Conservation (phyloP, 1,284 basidiomycete genomes). For the Thelephora terrestris region DNA sequence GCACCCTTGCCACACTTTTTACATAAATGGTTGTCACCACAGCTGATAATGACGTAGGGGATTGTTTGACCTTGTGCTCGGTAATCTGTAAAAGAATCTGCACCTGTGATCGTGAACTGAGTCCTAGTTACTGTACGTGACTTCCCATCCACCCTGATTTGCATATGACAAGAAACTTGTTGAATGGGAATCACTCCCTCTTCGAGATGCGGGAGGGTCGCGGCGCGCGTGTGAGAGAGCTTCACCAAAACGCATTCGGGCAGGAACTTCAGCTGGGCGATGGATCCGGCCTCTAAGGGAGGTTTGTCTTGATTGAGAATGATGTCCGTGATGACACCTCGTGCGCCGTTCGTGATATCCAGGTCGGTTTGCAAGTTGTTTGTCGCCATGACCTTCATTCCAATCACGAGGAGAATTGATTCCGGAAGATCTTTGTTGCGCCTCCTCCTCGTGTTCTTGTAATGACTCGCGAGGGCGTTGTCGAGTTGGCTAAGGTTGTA, state of each 20-base stretch:
- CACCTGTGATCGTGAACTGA: constrained; percentile 21
- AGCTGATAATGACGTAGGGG: constrained; percentile 19
- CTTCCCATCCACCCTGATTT: constrained; percentile 3
- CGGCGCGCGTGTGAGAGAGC: constrained; percentile 17
- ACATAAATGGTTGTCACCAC: too few species aligned
- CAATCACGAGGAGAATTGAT: constrained; percentile 24
- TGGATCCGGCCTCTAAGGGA: constrained; percentile 8
- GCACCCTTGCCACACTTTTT: too few species aligned
- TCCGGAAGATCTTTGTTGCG: too few species aligned
- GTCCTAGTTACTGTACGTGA: constrained; percentile 5
- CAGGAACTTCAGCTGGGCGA: constrained; percentile 16
- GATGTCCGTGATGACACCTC: constrained; percentile 25
- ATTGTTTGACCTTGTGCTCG: constrained; percentile 24
- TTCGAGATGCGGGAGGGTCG: constrained; percentile 17
- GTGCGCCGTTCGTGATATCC: too few species aligned
- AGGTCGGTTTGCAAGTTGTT: constrained; percentile 30
- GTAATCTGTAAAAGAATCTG: constrained; percentile 27
- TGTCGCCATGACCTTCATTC: constrained; percentile 34
- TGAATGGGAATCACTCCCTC: constrained; percentile 20
- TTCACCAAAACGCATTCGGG: constrained; percentile 27
- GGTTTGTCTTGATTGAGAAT: constrained; percentile 20
- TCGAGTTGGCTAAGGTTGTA: too few species aligned
- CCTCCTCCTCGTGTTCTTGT: too few species aligned
- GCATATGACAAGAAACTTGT: constrained; percentile 2
- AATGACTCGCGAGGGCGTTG: constrained; percentile 3